These are phyloP conservation scores for Suillus bovinus DNA, from an alignment of 768 basidiomycete species.

Conservation along the genomic window DNA sequence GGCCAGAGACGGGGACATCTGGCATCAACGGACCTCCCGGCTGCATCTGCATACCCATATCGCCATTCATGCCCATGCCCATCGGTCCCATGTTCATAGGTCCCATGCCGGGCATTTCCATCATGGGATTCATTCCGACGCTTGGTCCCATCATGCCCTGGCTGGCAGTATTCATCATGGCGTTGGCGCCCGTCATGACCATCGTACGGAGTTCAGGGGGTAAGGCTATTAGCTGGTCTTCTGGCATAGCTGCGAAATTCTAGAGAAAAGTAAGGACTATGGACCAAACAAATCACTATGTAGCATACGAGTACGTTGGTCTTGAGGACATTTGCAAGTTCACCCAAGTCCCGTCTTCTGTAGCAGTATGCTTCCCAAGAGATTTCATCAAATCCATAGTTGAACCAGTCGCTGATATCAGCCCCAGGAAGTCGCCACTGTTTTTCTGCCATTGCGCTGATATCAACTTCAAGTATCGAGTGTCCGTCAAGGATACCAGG, in stretches of 20 bases:
- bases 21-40: slow-evolving; percentile 57
- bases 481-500: slow-evolving; percentile 71
- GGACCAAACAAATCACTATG: background rate
- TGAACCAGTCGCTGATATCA: slow-evolving; percentile 97
- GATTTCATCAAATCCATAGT: slow-evolving; percentile 97
- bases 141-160: slow-evolving; percentile 49
- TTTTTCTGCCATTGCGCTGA: slow-evolving; percentile 74
- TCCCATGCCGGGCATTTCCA: slow-evolving; percentile 75
- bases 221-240: slow-evolving; percentile 75
- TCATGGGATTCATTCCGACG: slow-evolving; percentile 66
- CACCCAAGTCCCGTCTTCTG: slow-evolving; percentile 77
- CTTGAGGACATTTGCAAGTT: slow-evolving; percentile 78
- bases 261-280: slow-evolving; percentile 29
- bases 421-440: slow-evolving; percentile 91
- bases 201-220: slow-evolving; percentile 83
- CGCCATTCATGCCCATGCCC: slow-evolving; percentile 64
- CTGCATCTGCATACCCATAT: slow-evolving; percentile 59
- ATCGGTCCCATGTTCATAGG: slow-evolving; percentile 48
- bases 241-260: slow-evolving; percentile 83
- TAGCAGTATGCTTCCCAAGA: slow-evolving; percentile 94
- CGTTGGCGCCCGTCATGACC: slow-evolving; percentile 81
- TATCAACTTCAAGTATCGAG: slow-evolving; percentile 83
- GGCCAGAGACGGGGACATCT: slow-evolving; percentile 38
- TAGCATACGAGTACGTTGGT: slow-evolving; percentile 75
- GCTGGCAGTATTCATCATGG: slow-evolving; percentile 67